These are phyloP conservation scores for Cutaneotrichosporon cavernicola DNA, from an alignment of 1,284 basidiomycete genomes.

Conservation along the genomic window DNA sequence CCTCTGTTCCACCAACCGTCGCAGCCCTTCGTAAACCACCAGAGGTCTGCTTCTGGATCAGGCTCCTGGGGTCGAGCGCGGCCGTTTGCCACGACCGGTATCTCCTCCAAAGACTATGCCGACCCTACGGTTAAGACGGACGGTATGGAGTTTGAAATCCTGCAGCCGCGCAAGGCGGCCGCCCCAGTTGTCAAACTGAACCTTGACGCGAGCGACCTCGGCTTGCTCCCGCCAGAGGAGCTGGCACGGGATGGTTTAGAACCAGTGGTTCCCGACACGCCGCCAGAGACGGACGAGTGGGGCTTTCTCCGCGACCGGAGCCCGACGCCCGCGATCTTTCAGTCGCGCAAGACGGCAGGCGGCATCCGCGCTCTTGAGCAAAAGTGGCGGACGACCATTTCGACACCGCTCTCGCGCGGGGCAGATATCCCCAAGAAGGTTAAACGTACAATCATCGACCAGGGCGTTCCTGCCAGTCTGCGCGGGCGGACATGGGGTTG, in stretches of 20 bases:
- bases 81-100: conserved; percentile 22
- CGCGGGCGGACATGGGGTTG: conserved; percentile 78
- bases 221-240: conserved; percentile 13
- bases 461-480: conserved; percentile 74
- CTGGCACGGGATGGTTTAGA: conserved; percentile 10
- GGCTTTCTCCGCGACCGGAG: conserved; percentile 45
- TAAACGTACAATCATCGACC: conserved; percentile 71
- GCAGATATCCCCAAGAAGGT: conserved; percentile 80
- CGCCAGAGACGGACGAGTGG: conserved; percentile 49
- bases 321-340: conserved; percentile 44
- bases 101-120: conserved; percentile 45
- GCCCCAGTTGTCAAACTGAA: conserved; percentile 5
- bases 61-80: not conserved
- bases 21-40: not conserved
- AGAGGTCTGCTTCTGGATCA: conserved; percentile 7
- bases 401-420: conserved; percentile 63
- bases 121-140: conserved; percentile 48
- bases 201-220: conserved; percentile 18
- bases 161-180: conserved; percentile 38
- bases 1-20: not conserved
- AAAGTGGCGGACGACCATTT: conserved; percentile 62
- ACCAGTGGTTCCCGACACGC: conserved; percentile 6
- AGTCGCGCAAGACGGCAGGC: conserved; percentile 31
- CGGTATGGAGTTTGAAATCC: conserved; percentile 51
- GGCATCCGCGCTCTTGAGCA: conserved; percentile 45